Conservation (phyloP, 192 early-diverging fungal species). For the Dissophora globulifera region DNA sequence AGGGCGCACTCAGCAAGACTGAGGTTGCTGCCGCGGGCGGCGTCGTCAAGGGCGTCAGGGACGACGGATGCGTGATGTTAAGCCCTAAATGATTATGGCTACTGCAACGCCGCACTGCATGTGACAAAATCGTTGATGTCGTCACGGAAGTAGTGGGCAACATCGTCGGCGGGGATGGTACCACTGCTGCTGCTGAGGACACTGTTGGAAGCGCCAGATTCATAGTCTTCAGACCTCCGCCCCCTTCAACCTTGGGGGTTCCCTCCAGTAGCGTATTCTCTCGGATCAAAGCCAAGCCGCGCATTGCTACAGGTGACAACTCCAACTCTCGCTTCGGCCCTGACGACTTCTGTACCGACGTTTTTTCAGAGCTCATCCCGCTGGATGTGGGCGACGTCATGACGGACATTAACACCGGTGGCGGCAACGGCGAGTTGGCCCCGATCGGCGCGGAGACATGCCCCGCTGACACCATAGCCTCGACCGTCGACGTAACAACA, state of each 20-base stretch:
- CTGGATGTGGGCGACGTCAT: background rate
- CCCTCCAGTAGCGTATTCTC: slow-evolving; percentile 35
- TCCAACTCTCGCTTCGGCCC: slow-evolving; percentile 31
- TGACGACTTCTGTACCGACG: background rate
- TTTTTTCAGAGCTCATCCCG: background rate
- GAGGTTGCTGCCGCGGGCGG: too few species aligned
- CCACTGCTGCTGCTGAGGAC: background rate
- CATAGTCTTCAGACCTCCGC: slow-evolving; percentile 24
- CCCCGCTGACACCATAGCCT: slow-evolving; percentile 43
- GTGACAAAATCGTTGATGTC: slow-evolving; percentile 5
- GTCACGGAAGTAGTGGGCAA: too few species aligned
- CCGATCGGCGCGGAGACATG: slow-evolving; percentile 45
- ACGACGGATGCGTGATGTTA: background rate
- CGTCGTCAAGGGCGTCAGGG: too few species aligned
- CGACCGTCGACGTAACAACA: slow-evolving; percentile 32
- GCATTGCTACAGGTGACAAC: slow-evolving; percentile 31
- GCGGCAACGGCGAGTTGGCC: background rate
- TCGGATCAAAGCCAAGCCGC: slow-evolving; percentile 42
- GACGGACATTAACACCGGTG: background rate
- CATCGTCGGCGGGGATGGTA: background rate
- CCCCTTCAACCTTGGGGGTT: slow-evolving; percentile 39
- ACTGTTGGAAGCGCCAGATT: slow-evolving; percentile 1
- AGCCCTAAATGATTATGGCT: slow-evolving; percentile 13
- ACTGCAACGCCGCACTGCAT: too few species aligned
- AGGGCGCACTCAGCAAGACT: background rate